Percentiles rank a stretch among this genome's conserved stretches.
phyloP scores from a whole-genome alignment of 768 basidiomycete species.

The Russula foetens region DNA sequence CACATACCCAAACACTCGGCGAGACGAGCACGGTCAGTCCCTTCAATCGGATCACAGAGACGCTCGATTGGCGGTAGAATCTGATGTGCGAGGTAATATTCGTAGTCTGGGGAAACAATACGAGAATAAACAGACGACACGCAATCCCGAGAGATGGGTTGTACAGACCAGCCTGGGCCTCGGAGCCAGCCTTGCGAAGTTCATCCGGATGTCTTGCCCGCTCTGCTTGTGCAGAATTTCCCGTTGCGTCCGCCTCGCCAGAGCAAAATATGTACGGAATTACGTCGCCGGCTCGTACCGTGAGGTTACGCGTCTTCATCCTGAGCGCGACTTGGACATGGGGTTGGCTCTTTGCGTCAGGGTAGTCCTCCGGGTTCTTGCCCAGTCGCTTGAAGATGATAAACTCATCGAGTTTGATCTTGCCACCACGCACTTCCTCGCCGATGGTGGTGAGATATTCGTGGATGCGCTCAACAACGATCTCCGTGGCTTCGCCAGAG shows the following conservation, averaged over 20 bases:
- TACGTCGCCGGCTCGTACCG: slow-evolving; percentile 83
- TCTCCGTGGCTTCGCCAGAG: slow-evolving; percentile 85
- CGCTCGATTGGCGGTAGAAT: slow-evolving; percentile 92
- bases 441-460: slow-evolving; percentile 77
- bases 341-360: slow-evolving; percentile 89
- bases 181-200: slow-evolving; percentile 55
- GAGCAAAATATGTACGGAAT: slow-evolving; percentile 94
- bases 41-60: slow-evolving; percentile 93
- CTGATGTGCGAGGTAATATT: slow-evolving; percentile 86
- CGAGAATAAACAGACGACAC: background rate
- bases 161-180: slow-evolving; percentile 64
- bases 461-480: slow-evolving; percentile 85
- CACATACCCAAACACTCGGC: slow-evolving; percentile 88
- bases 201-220: slow-evolving; percentile 93
- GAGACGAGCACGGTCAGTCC: slow-evolving; percentile 83
- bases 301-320: slow-evolving; percentile 77
- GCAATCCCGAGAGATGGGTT: background rate
- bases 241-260: slow-evolving; percentile 57
- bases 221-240: slow-evolving; percentile 79
- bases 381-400: slow-evolving; percentile 95
- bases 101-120: slow-evolving; percentile 53
- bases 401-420: slow-evolving; percentile 84
- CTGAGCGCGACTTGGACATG: slow-evolving; percentile 94
- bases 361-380: slow-evolving; percentile 95
- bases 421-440: slow-evolving; percentile 69